Evolutionary conservation across 1,139 yeast species (phyloP).

Genomic region (Kazachstania sp.): DNA sequence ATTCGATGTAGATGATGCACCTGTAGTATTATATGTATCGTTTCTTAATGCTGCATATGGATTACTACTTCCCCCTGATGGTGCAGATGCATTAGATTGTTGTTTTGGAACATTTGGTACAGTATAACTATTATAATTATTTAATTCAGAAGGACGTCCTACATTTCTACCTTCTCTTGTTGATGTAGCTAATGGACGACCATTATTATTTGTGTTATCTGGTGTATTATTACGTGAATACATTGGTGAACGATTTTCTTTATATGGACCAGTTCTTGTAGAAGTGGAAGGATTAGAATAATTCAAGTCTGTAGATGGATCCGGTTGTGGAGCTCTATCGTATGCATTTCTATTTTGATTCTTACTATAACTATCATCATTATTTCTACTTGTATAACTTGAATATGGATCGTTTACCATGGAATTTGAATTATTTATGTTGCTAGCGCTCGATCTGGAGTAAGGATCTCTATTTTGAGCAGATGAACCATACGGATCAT

Average conservation of each 20-base stretch:
- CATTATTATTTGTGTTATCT: background rate
- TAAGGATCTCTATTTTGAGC: background rate
- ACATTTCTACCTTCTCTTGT: background rate
- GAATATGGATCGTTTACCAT: background rate
- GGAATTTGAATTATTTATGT: background rate
- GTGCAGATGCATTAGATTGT: background rate
- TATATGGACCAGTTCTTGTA: background rate
- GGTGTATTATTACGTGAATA: background rate
- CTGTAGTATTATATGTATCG: slow-evolving; percentile 1
- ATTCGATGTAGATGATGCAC: background rate
- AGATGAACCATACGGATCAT: background rate
- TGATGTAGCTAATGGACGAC: background rate
- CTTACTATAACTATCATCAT: background rate
- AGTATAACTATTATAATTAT: background rate
- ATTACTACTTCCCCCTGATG: background rate
- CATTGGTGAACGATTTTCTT: slow-evolving; percentile 2
- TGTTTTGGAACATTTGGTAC: background rate
- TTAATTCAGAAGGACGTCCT: background rate
- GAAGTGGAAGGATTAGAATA: background rate
- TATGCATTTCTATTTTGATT: background rate
- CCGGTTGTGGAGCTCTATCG: slow-evolving; percentile 1
- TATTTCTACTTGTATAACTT: background rate
- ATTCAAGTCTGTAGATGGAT: slow-evolving; percentile 1
- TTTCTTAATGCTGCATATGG: slow-evolving; percentile 5
- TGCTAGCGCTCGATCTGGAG: background rate